phyloP scores from a whole-genome alignment of 2,329 filamentous ascomycete species.

The Nigrospora oryzae region DNA sequence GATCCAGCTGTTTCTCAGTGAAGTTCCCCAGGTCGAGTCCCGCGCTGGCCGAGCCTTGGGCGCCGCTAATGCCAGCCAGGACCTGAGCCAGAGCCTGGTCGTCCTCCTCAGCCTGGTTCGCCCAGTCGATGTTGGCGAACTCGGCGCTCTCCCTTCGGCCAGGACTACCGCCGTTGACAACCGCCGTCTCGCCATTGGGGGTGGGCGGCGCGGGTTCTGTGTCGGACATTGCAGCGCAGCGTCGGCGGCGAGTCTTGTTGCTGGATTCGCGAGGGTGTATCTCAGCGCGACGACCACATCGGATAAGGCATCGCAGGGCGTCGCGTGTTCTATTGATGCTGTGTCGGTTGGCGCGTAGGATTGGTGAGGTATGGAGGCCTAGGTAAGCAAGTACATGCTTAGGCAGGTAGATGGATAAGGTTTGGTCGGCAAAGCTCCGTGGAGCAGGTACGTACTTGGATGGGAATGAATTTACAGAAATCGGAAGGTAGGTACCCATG shows the following conservation, averaged over 20 bases:
- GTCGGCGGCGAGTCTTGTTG: too few relatives aligned
- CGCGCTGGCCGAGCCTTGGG: conserved; percentile 23
- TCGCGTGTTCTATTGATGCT: too few relatives aligned
- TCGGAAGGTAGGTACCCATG: too few relatives aligned
- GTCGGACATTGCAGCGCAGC: too few relatives aligned
- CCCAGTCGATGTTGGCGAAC: conserved; percentile 18
- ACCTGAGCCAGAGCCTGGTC: conserved; percentile 31
- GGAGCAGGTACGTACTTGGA: too few relatives aligned
- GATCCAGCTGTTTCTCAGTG: conserved; percentile 41
- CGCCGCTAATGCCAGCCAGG: conserved; percentile 37
- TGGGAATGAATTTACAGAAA: too few relatives aligned
- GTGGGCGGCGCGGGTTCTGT: too few relatives aligned
- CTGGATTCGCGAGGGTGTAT: too few relatives aligned
- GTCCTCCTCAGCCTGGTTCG: conserved; percentile 16
- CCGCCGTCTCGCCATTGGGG: too few relatives aligned
- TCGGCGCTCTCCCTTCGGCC: background rate
- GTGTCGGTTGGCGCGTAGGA: too few relatives aligned
- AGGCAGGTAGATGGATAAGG: background rate
- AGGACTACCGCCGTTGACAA: conserved; percentile 5
- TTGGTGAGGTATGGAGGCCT: background rate
- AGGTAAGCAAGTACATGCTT: background rate
- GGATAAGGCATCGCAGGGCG: too few relatives aligned
- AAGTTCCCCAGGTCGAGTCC: conserved; percentile 31
- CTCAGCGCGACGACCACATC: too few relatives aligned
- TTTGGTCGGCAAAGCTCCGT: background rate